Base-by-base conservation (phyloP, 78 protist genomes). In the Isochrysis galbana region DNA sequence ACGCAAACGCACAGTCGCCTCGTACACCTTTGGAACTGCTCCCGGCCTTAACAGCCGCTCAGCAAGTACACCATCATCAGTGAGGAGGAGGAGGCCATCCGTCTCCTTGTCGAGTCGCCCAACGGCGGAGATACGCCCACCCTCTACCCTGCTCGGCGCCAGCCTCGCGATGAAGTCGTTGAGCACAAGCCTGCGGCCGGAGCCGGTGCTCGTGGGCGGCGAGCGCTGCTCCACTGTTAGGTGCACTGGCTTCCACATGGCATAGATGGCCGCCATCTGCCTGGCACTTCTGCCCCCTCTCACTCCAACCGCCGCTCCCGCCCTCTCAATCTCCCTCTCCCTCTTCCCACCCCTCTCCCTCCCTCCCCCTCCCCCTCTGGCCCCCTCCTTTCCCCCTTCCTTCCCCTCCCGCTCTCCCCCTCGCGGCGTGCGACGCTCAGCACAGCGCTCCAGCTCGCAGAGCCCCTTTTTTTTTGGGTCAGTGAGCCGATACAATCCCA, bases 41-140 rank as follows among this genome's bases (percentile, higher is more conserved):
- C 74, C 74, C 74, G 74, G 74, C 74, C 74, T 23, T 11, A 67
- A n/a, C 36, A 67, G 36, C 74, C 74, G 74, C 74, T 67, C 74
- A 10, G 17, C 5, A 11, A 67, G 36, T n/a, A 2, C 14, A n/a
- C 74, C 74, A 11, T 67, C 74, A n/a, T 67, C 74, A 23, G 74
- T 26, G 74, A 67, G 74, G 32, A 67, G 74, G 38, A 67, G 74
- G 38, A 67, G 74, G 38, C 74, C 74, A 11, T 11, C 32, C 74
- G 74, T 67, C 74, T 67, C 74, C 32, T 67, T 67, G 74, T 67
- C 74, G 38, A 67, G 74, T 2, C 74, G 74, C 36, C 74, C 74
- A n/a, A 67, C 74, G 17, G 74, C 74, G 36, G 74, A 67, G 36
- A 67, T 4, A 11, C 74, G 74, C 38, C 74, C 36, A n/a, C 74